Base-by-base conservation (phyloP, 148 eudicot genomes). In the Suaeda aralocaspica region DNA sequence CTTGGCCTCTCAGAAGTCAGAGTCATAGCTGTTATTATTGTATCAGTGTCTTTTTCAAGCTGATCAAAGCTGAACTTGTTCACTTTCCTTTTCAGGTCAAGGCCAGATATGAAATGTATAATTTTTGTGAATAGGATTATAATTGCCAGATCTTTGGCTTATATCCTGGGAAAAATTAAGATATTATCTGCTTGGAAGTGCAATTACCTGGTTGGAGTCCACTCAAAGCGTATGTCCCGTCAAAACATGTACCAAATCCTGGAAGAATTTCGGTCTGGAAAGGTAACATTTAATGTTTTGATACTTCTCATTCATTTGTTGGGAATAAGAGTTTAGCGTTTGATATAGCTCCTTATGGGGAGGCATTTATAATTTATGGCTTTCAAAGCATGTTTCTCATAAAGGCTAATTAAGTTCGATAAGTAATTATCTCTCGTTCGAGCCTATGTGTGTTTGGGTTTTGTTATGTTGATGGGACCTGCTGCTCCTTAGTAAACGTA, bases 91-190 rank as follows among this genome's bases (percentile, higher is more conserved):
- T 68, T 68, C 97, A 94, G 99, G 93, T 78, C 78, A 41, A 87
- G 86, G 61, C 83, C 87, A 21, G 84, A 86, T 80, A 91, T 87
- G 97, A 94, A 94, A 77, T 94, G 97, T 76, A 94, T 94, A 67
- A 73, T 94, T 62, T 94, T 94, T 73, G 99, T 94, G 73, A 89
- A 82, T 79, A 88, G 97, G 83, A 89, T 91, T 77, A 71, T 89
- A 71, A 77, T 89, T 74, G 99, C 99, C 42, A 87, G 96, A 78
- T 81, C 93, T 69, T 82, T 94, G 75, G 82, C 91, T 0, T 67
- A 72, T 63, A 82, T 91, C 59, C 89, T 91, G 79, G 82, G 65
- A 46, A 78, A 79, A 31, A 79, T 89, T 34, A 83, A 79, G 72
- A 70, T 80, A 66, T 76, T 91, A 56, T 84, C 91, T 57, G 78